Percentiles rank a stretch among this genome's conserved stretches.
Conservation (phyloP, 768 basidiomycete genomes). For the Leccinum broughii region DNA sequence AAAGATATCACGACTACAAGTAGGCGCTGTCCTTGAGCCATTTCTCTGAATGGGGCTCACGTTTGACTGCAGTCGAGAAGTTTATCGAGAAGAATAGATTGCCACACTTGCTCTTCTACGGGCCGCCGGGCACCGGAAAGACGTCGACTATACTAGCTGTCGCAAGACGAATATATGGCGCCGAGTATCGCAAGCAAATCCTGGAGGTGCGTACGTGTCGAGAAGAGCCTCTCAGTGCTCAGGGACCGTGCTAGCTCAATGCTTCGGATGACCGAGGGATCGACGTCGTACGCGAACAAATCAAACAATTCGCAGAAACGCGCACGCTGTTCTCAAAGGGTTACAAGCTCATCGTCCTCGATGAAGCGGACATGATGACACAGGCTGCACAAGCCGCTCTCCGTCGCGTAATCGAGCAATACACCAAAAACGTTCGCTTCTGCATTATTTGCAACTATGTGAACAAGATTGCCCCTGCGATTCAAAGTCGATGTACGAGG, state of each 20-base stretch:
- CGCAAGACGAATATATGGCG: conserved; percentile 90
- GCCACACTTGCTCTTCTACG: conserved; percentile 95
- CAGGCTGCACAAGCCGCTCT: conserved; percentile 95
- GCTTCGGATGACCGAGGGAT: conserved; percentile 99
- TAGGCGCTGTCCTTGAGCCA: conserved; percentile 31
- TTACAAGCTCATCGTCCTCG: conserved; percentile 96
- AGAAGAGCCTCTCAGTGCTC: background rate
- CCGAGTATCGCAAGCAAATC: conserved; percentile 85
- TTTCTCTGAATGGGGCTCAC: background rate
- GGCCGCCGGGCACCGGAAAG: conserved; percentile 97
- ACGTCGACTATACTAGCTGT: conserved; percentile 97
- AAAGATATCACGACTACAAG: conserved; percentile 94
- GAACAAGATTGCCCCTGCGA: conserved; percentile 98
- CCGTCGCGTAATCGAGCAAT: conserved; percentile 96
- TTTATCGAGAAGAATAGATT: conserved; percentile 95
- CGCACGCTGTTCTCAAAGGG: conserved; percentile 89
- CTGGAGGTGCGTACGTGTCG: conserved; percentile 65
- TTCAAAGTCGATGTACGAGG: conserved; percentile 96
- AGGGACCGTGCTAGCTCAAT: conserved; percentile 65
- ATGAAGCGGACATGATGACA: conserved; percentile 99
- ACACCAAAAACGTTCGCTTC: conserved; percentile 97
- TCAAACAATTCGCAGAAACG: conserved; percentile 98
- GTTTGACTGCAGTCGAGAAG: conserved; percentile 71
- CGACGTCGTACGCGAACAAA: conserved; percentile 97
- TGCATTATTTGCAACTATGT: conserved; percentile 99